These are phyloP conservation scores for Fragaria iinumae DNA, from an alignment of 306 rosid genomes.

Conservation along the genomic window DNA sequence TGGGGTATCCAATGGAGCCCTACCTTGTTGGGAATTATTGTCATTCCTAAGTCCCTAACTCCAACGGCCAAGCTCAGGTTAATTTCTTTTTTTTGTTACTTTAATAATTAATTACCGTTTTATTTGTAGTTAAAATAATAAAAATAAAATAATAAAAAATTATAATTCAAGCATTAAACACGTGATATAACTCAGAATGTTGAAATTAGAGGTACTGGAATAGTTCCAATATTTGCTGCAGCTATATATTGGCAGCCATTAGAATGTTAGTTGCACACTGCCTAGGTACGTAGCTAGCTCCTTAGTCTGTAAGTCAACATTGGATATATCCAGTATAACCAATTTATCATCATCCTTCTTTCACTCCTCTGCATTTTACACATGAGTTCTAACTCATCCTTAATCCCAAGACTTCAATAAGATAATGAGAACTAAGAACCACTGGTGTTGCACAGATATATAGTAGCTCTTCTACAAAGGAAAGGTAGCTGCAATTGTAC, in stretches of 20 bases:
- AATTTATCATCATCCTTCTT: neutral
- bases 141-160: neutral
- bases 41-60: no score
- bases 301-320: neutral
- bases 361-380: neutral
- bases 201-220: neutral
- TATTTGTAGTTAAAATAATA: no score
- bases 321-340: neutral
- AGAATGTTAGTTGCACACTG: constrained; percentile 3
- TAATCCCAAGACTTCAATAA: neutral
- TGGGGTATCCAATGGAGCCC: no score
- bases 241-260: neutral
- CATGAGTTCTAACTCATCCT: neutral
- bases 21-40: no score
- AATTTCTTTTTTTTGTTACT: no score
- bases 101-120: no score
- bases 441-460: neutral
- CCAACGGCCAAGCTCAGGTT: no score
- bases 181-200: neutral
- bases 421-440: neutral
- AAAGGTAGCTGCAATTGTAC: neutral
- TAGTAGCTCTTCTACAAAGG: neutral
- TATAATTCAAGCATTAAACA: neutral
- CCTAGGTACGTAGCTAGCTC: neutral
- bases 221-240: neutral